Base-by-base conservation (phyloP, 345 rosid species). In the Boechera retrofracta region DNA sequence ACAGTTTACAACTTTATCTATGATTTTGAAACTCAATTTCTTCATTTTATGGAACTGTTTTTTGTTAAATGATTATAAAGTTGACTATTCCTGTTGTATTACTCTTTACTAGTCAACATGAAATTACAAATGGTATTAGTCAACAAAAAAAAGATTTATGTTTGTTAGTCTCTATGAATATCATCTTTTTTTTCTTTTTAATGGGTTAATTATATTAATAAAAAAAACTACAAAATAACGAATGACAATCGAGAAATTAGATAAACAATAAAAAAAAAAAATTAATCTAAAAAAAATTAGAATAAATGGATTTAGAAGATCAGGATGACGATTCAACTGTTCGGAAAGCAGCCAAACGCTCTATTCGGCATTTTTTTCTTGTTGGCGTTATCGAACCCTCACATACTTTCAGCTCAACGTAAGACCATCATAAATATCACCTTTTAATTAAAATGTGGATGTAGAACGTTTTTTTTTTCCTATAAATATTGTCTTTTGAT, bases 401-500 rank as follows among this genome's bases (percentile, higher is more conserved):
- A 1, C 21, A 21, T 21, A 21, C 24, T 21, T 21, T 21, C 24
- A 21, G 1, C 24, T 21, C 24, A 21, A 21, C 24, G 1, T 21
- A 21, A 21, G 24, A 21, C 24, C 24, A 21, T 1, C 24, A 21
- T 21, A 21, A 21, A 21, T 21, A 21, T 21, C 24, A 21, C 24
- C 11, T 18, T 35, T 10, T 52, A 38, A 67, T 24, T 52, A 12
- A 16, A 38, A 18, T 33, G 48, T 29, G 2, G 54, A 69, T 11
- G 18, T 42, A 70, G 32, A 67, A 36, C 10, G 60, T n/a, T 47
- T 10, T 16, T 66, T 66, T 55, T 21, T 33, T 47, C 67, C 35
- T 58, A 33, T 32, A 12, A 11, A 32, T 18, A 12, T 13, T 6
- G 6, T 0, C 10, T 71, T 59, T 61, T 10, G 21, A 6, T 15